Evolutionary conservation across 768 basidiomycete genomes (phyloP), one percentile per base, ranked within the genome.

Genomic region (Tylopilus plumbeoviolaceoides): DNA sequence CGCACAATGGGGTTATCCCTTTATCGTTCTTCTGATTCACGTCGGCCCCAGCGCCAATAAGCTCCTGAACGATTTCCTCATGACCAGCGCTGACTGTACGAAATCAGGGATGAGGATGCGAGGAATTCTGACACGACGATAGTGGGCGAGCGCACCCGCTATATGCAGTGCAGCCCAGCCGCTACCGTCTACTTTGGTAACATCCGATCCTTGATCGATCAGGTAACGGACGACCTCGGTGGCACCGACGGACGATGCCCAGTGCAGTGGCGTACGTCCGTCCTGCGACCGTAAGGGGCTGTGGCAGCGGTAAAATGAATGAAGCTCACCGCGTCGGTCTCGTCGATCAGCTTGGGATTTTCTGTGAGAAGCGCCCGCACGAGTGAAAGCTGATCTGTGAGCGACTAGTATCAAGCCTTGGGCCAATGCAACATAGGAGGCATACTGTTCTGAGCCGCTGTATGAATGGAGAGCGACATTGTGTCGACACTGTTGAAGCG

Each of bases 111-210:
- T 54, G 30, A 49, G 50, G 51, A 50, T 54, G 30, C 48, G 44
- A 23, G 10, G 15, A 41, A 10, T 2, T 20, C 17, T 40, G 15
- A 1, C 27, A 10, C 2, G 12, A 18, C 5, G 31, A 38, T 11
- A 2, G 10, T 12, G 40, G 20, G 20, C 9, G 7, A 38, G 53
- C 68, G 45, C 65, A 86, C 90, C 84, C 54, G 90, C 84, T 55
- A 89, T 89, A 64, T 91, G 89, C 31, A 93, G 75, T 23, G 90
- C 74, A 12, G 87, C 83, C 90, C 91, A 93, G 42, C 87, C 82
- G 57, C 77, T 76, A 51, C 65, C 76, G 68, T 92, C 90, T 18
- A 70, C 65, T 60, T 78, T 78, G 69, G 87, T 25, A 39, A 89
- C 78, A 55, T 88, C 83, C 23, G 84, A 84, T 54, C 80, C 76